These are phyloP conservation scores for Sinapis alba DNA, from an alignment of 441 rosid genomes.

Conservation along the genomic window DNA sequence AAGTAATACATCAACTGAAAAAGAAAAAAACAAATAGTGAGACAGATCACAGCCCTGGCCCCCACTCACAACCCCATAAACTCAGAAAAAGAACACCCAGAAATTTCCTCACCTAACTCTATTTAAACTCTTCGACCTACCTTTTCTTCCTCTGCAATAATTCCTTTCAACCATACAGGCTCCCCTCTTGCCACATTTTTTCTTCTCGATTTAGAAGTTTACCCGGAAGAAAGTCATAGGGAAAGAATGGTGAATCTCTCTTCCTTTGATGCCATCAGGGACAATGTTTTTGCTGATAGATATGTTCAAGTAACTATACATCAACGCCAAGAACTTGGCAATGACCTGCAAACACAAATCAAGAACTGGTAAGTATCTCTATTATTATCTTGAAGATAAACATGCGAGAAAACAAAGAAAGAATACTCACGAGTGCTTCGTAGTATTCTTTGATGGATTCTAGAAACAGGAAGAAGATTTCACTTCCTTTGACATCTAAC, in stretches of 20 bases:
- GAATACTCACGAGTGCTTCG: slow-evolving; percentile 78
- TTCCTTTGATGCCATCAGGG: slow-evolving; percentile 89
- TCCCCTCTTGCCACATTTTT: too few relatives aligned
- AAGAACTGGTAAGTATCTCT: neutral
- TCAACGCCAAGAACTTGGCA: slow-evolving; percentile 86
- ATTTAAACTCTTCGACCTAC: too few relatives aligned
- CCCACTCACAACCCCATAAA: too few relatives aligned
- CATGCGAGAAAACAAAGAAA: neutral
- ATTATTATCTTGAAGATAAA: slow-evolving; percentile 2
- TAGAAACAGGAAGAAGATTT: slow-evolving; percentile 69
- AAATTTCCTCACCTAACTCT: too few relatives aligned
- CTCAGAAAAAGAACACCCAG: too few relatives aligned
- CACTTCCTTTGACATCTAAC: slow-evolving; percentile 75
- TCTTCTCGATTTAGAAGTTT: too few relatives aligned
- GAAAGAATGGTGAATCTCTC: slow-evolving; percentile 89
- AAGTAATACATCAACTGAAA: too few relatives aligned
- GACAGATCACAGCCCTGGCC: too few relatives aligned
- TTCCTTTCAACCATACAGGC: too few relatives aligned
- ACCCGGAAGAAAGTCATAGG: slow-evolving; percentile 98
- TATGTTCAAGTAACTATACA: slow-evolving; percentile 84
- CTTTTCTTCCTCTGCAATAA: too few relatives aligned
- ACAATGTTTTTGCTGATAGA: slow-evolving; percentile 81
- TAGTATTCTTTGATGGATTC: slow-evolving; percentile 95
- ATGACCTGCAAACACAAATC: slow-evolving; percentile 54
- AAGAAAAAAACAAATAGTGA: too few relatives aligned